phyloP scores from a whole-genome alignment of 2,329 filamentous ascomycete genomes.

The Stagonosporopsis cucurbitacearum region DNA sequence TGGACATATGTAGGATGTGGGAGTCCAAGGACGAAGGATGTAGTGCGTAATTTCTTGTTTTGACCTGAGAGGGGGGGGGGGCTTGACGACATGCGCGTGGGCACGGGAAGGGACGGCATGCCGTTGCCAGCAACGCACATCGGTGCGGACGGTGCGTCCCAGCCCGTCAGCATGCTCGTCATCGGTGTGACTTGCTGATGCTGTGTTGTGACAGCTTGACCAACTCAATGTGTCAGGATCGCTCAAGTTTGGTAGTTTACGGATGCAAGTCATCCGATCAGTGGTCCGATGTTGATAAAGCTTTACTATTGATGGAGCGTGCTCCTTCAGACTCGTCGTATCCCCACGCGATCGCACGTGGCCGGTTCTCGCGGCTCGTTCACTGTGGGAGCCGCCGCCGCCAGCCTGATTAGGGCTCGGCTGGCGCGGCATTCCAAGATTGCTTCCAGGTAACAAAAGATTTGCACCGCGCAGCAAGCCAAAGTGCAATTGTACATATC shows the following conservation, averaged over 20 bases:
- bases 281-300: not conserved
- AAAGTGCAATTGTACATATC: not conserved
- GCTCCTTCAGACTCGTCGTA: not conserved
- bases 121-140: constrained; percentile 6
- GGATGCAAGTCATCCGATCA: not conserved
- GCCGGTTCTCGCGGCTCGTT: not conserved
- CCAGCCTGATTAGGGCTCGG: not conserved
- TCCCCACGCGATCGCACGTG: constrained; percentile 13
- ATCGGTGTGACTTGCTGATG: constrained; percentile 26
- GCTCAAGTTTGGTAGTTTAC: not conserved
- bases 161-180: constrained; percentile 18
- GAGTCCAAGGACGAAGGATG: too few species aligned
- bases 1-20: not conserved
- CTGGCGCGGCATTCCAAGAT: not conserved
- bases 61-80: not conserved
- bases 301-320: constrained; percentile 1
- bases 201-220: not conserved
- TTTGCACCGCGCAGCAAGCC: not conserved
- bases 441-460: not conserved
- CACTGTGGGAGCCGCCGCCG: not conserved
- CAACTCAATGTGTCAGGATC: constrained; percentile 4
- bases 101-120: constrained; percentile 10
- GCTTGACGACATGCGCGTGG: constrained; percentile 9
- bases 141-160: constrained; percentile 26
- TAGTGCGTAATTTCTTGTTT: constrained; percentile 2